phyloP scores from a whole-genome alignment of 2,329 filamentous ascomycete species.

The Stagonosporopsis vannaccii region DNA sequence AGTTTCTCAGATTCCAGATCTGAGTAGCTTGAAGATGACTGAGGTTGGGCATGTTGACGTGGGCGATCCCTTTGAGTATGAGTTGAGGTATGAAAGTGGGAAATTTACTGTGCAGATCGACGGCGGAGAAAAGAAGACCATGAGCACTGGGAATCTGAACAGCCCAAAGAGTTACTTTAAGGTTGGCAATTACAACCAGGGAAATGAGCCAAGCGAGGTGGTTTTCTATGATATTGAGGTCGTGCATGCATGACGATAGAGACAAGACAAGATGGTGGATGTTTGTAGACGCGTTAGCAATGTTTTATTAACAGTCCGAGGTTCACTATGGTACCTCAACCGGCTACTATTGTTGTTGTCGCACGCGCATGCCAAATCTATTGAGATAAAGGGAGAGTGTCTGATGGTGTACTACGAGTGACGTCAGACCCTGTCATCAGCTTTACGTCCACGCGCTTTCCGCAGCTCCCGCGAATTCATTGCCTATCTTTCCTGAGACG shows the following conservation, averaged over 20 bases:
- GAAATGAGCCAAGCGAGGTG: slow-evolving; percentile 28
- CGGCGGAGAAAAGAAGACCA: slow-evolving; percentile 14
- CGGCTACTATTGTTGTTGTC: neutral
- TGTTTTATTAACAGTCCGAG: neutral
- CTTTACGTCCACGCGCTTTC: slow-evolving; percentile 2
- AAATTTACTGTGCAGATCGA: slow-evolving; percentile 35
- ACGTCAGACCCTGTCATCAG: slow-evolving; percentile 9
- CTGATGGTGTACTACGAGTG: neutral
- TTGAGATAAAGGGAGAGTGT: neutral
- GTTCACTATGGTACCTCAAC: neutral
- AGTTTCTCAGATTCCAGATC: slow-evolving; percentile 48
- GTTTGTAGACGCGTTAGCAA: neutral
- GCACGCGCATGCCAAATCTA: neutral
- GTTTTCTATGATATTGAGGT: slow-evolving; percentile 27
- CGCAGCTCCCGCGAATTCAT: slow-evolving; percentile 9
- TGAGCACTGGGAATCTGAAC: slow-evolving; percentile 26
- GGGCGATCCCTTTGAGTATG: slow-evolving; percentile 48
- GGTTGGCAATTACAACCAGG: slow-evolving; percentile 36
- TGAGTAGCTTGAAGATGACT: slow-evolving; percentile 41
- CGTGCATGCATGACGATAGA: slow-evolving; percentile 7
- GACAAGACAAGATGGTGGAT: neutral
- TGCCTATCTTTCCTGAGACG: neutral
- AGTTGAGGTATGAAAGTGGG: slow-evolving; percentile 48
- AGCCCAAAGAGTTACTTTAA: slow-evolving; percentile 33
- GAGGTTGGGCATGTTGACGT: slow-evolving; percentile 44